Evolutionary conservation across 768 basidiomycete genomes (phyloP), one percentile per base, ranked within the genome.

Genomic region (Phylloporus scabripes): DNA sequence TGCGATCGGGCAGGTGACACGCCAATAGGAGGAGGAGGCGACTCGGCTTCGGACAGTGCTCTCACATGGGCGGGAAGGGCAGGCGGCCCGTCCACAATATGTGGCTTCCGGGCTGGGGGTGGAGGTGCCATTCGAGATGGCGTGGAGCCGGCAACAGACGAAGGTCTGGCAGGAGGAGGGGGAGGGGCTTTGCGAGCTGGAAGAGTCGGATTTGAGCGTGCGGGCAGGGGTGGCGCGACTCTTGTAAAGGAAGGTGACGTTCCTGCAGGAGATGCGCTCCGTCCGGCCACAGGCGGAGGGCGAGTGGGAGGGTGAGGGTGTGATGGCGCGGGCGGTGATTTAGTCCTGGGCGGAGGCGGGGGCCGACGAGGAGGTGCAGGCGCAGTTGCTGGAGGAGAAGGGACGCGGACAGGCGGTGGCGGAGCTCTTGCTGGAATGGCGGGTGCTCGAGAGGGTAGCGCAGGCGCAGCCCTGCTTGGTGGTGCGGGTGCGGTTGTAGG

Each of bases 101-200:
- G 69, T 5, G 57, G 59, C 42, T 69, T 75, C n/a, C 77, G 71
- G 12, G 60, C 58, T 36, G 73, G 75, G 7, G 72, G 73, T 11
- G 66, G 70, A 20, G 74, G 74, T 12, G 62, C 65, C 20, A 51
- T 55, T 50, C 73, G 66, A 20, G 63, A 55, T 12, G 66, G 58
- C 18, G 58, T n/a, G 14, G 47, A 60, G 6, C 60, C 52, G 11
- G 57, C 54, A 0, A 63, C 59, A 20, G 69, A 67, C 46, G 72
- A 74, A 6, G 70, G 64, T 45, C 76, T 61, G 17, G 72, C 68
- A 24, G 76, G 70, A 14, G 80, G 77, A 12, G 79, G 78, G 0
- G 68, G 68, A 11, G 72, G 67, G 29, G 68, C 67, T 42, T 61
- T 66, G 42, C 74, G 68, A 28, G 51, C 58, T 14, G 71, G 70